Base-by-base conservation (phyloP, 2,329 filamentous ascomycete species). In the Passalora sequoiae region DNA sequence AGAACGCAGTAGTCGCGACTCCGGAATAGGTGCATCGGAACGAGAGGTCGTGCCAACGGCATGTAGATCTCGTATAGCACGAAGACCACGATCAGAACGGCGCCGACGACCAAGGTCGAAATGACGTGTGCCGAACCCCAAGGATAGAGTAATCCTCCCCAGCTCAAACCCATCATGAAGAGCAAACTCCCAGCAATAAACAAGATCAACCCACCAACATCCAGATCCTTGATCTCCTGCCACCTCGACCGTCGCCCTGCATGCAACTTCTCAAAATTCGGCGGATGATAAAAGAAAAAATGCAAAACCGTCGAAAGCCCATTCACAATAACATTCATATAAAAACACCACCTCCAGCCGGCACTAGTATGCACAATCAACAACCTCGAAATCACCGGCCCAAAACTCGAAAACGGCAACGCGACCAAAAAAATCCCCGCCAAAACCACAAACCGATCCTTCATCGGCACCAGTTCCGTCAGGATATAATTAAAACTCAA, bases 151-250 rank as follows among this genome's bases (percentile, higher is more conserved):
- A 36, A 40, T 6, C 51, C 51, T 10, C 45, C 52, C 35, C 44
- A 41, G 20, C 42, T 39, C 10, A 55, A 35, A 16, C 44, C 50
- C 24, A 52, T 38, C 4, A 53, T 32, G 40, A 54, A 54, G n/a
- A 53, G 28, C 4, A 38, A 37, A 4, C 50, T 22, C 15, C 51
- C 51, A n/a, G 35, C 40, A 19, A 44, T 39, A 24, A 40, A 53
- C 7, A 52, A 28, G 20, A 54, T 38, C 27, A 44, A 38, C 6
- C 51, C 51, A 20, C 50, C 43, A 30, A 52, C 50, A 32, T 54
- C 51, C 13, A 48, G 22, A 24, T 53, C 44, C 24, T 45, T 29
- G 32, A 50, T 40, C 28, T 50, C 41, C 25, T 50, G 28, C n/a
- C n/a, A n/a, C 35, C 31, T 36, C 22, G 43, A 42, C 3, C 43